Evolutionary conservation across 2,329 filamentous ascomycete species (phyloP).

Genomic region (Apiospora phragmitis): DNA sequence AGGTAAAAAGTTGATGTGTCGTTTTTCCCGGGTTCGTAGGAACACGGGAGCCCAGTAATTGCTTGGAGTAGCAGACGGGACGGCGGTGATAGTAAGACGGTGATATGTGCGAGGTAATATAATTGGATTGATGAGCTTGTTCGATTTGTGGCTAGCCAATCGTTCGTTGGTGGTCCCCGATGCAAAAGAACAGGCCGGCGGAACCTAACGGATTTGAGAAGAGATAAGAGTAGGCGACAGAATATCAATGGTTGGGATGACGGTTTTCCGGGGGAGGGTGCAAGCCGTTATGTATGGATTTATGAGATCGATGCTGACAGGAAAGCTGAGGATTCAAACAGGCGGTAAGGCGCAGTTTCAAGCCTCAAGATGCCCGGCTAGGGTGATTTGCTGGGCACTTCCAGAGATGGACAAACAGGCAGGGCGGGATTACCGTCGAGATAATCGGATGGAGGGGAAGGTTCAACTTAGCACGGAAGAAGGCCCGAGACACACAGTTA

Average conservation of each 20-base stretch:
- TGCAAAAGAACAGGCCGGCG: not conserved
- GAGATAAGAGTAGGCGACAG: not conserved
- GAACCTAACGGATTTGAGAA: not conserved
- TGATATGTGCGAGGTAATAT: slow-evolving; percentile 6
- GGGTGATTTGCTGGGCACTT: not conserved
- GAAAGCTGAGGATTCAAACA: slow-evolving; percentile 6
- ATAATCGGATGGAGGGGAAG: slow-evolving; percentile 5
- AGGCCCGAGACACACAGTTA: slow-evolving; percentile 5
- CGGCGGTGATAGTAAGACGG: slow-evolving; percentile 3
- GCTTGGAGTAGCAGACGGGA: not conserved
- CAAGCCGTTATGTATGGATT: not conserved
- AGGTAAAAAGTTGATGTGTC: not conserved
- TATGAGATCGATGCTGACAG: not conserved
- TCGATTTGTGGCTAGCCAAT: not conserved
- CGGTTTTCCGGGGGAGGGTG: not conserved
- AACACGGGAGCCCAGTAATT: not conserved
- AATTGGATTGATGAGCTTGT: not conserved
- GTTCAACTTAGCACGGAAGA: slow-evolving; percentile 4
- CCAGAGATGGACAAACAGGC: not conserved
- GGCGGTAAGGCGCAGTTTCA: slow-evolving; percentile 7
- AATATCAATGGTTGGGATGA: not conserved
- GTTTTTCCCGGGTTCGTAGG: not conserved
- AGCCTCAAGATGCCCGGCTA: not conserved
- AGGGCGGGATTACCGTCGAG: slow-evolving; percentile 7
- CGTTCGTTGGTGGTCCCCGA: not conserved